Percentiles rank a stretch among this genome's conserved stretches.
Evolutionary conservation across 2,329 filamentous ascomycete genomes (phyloP).

Genomic region (Rutstroemia sp.): DNA sequence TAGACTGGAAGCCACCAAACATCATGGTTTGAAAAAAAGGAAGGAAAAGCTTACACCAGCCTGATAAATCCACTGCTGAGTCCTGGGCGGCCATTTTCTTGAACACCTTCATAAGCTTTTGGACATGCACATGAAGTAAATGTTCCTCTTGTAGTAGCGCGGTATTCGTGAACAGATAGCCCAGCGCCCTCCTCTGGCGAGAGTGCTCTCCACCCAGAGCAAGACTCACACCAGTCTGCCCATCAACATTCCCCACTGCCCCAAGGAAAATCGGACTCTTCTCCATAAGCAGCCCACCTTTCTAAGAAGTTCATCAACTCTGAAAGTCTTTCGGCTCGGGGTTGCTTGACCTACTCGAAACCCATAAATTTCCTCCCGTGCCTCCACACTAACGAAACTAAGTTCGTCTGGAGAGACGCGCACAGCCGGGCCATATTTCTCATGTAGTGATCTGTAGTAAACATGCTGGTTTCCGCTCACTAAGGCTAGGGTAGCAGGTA

Average conservation of each 20-base stretch:
- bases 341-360: neutral
- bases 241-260: constrained; percentile 2
- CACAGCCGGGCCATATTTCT: constrained; percentile 20
- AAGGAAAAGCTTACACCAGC: neutral
- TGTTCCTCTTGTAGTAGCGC: constrained; percentile 24
- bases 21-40: neutral
- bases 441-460: neutral
- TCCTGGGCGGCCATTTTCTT: neutral
- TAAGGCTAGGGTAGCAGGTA: neutral
- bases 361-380: neutral
- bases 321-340: neutral
- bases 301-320: constrained; percentile 3
- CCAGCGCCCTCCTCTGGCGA: constrained; percentile 21
- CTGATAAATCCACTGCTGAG: neutral
- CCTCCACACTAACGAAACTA: constrained; percentile 16
- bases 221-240: constrained; percentile 8
- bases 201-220: constrained; percentile 16
- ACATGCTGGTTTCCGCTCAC: neutral
- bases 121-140: constrained; percentile 7
- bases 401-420: constrained; percentile 27
- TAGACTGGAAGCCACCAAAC: neutral
- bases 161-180: constrained; percentile 27
- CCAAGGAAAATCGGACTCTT: constrained; percentile 9
- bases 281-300: neutral
- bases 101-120: neutral